phyloP scores from a whole-genome alignment of 129 eudicot genomes.

The Ambrosia trifida region DNA sequence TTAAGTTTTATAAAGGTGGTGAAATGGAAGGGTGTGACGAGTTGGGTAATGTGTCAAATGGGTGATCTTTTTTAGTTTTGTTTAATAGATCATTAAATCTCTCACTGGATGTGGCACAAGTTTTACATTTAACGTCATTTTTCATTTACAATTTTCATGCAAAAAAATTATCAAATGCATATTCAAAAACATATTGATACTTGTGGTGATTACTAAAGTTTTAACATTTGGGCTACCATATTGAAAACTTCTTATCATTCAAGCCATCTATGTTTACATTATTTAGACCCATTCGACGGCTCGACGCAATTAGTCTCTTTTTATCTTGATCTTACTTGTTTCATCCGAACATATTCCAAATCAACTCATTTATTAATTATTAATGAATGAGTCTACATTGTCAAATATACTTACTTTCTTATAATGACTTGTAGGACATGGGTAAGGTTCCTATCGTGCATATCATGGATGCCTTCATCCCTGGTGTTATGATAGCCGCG shows the following conservation, averaged over 20 bases:
- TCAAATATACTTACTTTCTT: conserved; percentile 1
- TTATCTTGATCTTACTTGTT: not conserved
- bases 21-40: not conserved
- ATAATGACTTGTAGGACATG: conserved; percentile 49
- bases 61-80: not conserved
- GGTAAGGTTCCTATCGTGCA: conserved; percentile 45
- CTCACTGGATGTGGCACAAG: too few species aligned
- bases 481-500: conserved; percentile 61
- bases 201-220: too few species aligned
- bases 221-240: too few species aligned
- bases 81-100: too few species aligned
- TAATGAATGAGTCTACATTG: not conserved
- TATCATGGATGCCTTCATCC: conserved; percentile 53
- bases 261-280: not conserved
- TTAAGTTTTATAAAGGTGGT: not conserved
- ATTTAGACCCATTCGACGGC: not conserved
- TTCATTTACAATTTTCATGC: too few species aligned
- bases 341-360: not conserved
- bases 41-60: not conserved
- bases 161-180: too few species aligned
- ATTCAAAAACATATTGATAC: too few species aligned
- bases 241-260: too few species aligned
- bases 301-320: too few species aligned
- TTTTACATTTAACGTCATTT: too few species aligned
- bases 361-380: not conserved